Evolutionary conservation across 768 basidiomycete genomes (phyloP).

Genomic region (Panaeolus cyanescens): DNA sequence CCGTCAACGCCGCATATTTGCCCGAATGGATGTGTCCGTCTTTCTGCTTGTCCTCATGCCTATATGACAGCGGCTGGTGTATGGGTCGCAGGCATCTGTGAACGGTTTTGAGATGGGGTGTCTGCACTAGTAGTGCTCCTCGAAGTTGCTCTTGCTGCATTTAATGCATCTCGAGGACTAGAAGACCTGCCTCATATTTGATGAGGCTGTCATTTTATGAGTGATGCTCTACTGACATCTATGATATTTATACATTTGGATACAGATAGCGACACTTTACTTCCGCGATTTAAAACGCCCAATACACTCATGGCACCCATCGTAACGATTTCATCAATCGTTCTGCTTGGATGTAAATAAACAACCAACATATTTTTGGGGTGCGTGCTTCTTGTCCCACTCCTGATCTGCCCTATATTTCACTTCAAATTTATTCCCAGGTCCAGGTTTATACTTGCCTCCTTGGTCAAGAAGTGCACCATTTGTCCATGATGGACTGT

Average conservation of each 20-base stretch:
- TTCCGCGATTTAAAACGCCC: not conserved
- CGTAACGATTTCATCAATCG: not conserved
- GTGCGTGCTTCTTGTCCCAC: conserved; percentile 1
- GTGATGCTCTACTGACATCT: not conserved
- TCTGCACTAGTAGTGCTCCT: no score
- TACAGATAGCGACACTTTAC: not conserved
- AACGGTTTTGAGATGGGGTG: not conserved
- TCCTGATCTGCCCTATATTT: not conserved
- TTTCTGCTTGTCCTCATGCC: not conserved
- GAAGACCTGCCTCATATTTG: not conserved
- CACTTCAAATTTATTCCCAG: not conserved
- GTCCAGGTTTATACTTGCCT: not conserved
- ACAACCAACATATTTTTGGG: not conserved
- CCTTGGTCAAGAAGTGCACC: not conserved
- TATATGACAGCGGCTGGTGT: not conserved
- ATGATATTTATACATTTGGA: not conserved
- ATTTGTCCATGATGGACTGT: not conserved
- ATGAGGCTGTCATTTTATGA: not conserved
- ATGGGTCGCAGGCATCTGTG: not conserved
- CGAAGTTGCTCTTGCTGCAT: no score
- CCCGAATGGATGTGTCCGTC: not conserved
- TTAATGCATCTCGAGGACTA: no score
- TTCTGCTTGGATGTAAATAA: not conserved
- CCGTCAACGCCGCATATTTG: not conserved
- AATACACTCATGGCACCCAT: not conserved